Conservation (phyloP, 768 basidiomycete species). For the Mrakia hoshinonis region DNA sequence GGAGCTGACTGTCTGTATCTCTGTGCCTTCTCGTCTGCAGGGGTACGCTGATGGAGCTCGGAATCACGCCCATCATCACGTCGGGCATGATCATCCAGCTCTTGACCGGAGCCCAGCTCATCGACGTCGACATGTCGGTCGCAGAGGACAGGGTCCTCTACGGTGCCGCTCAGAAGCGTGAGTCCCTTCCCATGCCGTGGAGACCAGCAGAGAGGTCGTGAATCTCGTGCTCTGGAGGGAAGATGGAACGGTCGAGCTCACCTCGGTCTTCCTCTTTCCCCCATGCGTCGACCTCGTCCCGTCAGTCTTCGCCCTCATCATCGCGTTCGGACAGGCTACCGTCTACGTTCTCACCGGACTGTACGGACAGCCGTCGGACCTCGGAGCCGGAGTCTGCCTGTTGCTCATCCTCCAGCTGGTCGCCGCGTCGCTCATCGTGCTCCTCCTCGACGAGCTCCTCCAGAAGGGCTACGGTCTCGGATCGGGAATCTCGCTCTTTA, state of each 20-base stretch:
- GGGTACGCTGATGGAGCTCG: constrained; percentile 98
- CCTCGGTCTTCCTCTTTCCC: neutral
- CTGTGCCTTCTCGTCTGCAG: constrained; percentile 36
- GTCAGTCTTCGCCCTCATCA: constrained; percentile 90
- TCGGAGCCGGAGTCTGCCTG: constrained; percentile 94
- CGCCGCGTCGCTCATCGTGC: constrained; percentile 88
- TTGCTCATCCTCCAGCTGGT: constrained; percentile 93
- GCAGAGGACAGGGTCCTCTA: constrained; percentile 96
- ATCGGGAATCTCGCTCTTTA: constrained; percentile 96
- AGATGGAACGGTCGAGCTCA: constrained; percentile 1
- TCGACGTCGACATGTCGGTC: constrained; percentile 92
- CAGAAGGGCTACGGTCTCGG: constrained; percentile 99
- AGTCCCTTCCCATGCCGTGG: constrained; percentile 43
- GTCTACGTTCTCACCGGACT: constrained; percentile 95
- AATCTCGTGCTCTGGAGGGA: neutral
- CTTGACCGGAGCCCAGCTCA: constrained; percentile 89
- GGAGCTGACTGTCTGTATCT: neutral
- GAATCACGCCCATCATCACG: constrained; percentile 94
- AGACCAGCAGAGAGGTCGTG: too few relatives aligned
- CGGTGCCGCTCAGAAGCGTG: constrained; percentile 92
- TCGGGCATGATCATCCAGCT: constrained; percentile 99
- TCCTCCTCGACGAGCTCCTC: constrained; percentile 95
- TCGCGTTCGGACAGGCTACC: constrained; percentile 89
- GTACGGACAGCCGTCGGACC: constrained; percentile 83
- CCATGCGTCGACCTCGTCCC: neutral